Conservation (phyloP, 306 rosid genomes). For the Psophocarpus tetragonolobus region DNA sequence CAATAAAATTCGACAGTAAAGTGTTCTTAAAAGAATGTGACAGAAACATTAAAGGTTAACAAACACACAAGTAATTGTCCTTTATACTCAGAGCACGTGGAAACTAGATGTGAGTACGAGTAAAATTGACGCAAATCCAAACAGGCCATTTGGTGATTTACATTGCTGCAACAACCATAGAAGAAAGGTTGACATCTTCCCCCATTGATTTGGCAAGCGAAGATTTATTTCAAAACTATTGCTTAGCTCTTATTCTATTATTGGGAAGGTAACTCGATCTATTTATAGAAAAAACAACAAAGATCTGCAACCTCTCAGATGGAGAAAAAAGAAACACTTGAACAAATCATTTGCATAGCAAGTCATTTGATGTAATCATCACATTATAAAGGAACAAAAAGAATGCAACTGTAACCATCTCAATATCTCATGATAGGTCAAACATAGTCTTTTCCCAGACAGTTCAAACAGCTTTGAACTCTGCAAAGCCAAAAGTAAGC, state of each 20-base stretch:
- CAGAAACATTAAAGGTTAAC: too few species aligned
- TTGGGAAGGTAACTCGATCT: background rate
- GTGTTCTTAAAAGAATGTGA: too few species aligned
- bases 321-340: slow-evolving; percentile 5
- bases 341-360: slow-evolving; percentile 28
- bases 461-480: slow-evolving; percentile 83
- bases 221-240: background rate
- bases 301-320: background rate
- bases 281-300: background rate
- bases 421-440: slow-evolving; percentile 34
- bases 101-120: too few species aligned
- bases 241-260: background rate
- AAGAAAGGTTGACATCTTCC: background rate
- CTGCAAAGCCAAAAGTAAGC: slow-evolving; percentile 49
- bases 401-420: background rate
- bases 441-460: slow-evolving; percentile 82
- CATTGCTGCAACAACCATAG: background rate
- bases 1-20: too few species aligned
- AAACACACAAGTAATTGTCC: too few species aligned
- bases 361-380: too few species aligned
- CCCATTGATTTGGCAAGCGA: background rate
- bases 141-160: background rate
- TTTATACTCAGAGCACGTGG: too few species aligned
- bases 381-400: slow-evolving; percentile 1
- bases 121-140: background rate